Conservation (phyloP, 1,284 basidiomycete species). For the Sparassis latifolia region DNA sequence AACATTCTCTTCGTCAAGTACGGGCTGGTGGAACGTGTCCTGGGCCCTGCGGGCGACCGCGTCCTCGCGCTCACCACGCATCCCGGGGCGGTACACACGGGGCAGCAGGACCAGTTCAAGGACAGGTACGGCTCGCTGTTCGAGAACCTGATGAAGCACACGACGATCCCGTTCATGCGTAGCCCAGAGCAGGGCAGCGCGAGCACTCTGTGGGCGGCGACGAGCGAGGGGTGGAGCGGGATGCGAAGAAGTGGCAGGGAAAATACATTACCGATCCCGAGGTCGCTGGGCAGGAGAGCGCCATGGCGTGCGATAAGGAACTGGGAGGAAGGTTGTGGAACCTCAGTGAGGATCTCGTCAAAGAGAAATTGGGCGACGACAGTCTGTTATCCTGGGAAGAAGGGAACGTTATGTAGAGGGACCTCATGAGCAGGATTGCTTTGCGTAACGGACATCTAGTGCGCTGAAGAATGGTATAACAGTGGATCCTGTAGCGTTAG, state of each 20-base stretch:
- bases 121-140: conserved; percentile 31
- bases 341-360: conserved; percentile 29
- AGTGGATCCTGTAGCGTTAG: no score
- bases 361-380: conserved; percentile 27
- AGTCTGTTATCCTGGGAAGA: conserved; percentile 24
- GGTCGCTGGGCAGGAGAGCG: conserved; percentile 27
- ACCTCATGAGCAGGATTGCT: conserved; percentile 31
- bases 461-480: no score
- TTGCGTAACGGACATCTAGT: no score
- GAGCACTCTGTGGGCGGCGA: conserved; percentile 30
- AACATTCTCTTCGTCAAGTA: conserved; percentile 36
- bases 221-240: conserved; percentile 29
- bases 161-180: conserved; percentile 30
- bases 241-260: conserved; percentile 27
- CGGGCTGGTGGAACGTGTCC: conserved; percentile 31
- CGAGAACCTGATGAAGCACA: conserved; percentile 27
- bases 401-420: conserved; percentile 33
- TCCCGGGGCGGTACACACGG: conserved; percentile 36
- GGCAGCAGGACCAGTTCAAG: conserved; percentile 37
- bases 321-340: conserved; percentile 34
- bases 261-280: conserved; percentile 34
- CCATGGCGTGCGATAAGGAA: conserved; percentile 29
- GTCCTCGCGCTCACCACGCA: conserved; percentile 34
- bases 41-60: conserved; percentile 24
- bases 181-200: conserved; percentile 29